Evolutionary conservation across 176 grass and related monocot genomes (phyloP), one percentile per base, ranked within the genome.

Genomic region (Chloris gayana): DNA sequence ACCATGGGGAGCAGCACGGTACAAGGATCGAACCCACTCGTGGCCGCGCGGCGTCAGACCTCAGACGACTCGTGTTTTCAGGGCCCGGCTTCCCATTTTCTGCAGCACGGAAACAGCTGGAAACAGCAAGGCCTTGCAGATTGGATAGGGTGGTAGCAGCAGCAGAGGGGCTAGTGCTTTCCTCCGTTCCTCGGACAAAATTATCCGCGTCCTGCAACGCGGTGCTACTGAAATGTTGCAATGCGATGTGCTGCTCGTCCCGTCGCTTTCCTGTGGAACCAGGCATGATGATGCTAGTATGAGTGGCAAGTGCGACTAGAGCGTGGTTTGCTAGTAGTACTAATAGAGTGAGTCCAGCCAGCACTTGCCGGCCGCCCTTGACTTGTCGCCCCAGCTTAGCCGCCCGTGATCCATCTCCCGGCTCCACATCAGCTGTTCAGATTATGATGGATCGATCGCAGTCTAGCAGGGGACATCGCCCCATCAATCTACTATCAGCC

Each of bases 181-280:
- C 66, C 54, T 63, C n/a, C 82, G 69, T 77, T 62, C 74, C 66
- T 77, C 31, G 39, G 66, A 70, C 66, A 7, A 29, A 15, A 30
- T 15, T 5, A 31, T 35, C 19, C 35, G 47, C 18, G 51, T 27
- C 73, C 22, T 11, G 39, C 50, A 8, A 25, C 27, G 38, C 53
- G 11, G 53, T 57, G 35, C 30, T 5, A 13, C 47, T 34, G 41
- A 10, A 59, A 9, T 12, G 35, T 17, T 34, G 14, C 29, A 64
- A 32, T 18, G 14, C 35, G 15, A 34, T 65, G 58, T 60, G 21
- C 4, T 27, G 26, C 53, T 22, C 38, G 25, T 9, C 30, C 15
- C 29, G 12, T n/a, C 75, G 12, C 49, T 67, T 35, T 73, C 13
- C 26, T 46, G 6, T 3, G 14, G 24, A 47, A 47, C 14, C 13